These are phyloP conservation scores for Kluyveromyces sp. DNA, from an alignment of 1,139 yeast genomes.

Conservation along the genomic window DNA sequence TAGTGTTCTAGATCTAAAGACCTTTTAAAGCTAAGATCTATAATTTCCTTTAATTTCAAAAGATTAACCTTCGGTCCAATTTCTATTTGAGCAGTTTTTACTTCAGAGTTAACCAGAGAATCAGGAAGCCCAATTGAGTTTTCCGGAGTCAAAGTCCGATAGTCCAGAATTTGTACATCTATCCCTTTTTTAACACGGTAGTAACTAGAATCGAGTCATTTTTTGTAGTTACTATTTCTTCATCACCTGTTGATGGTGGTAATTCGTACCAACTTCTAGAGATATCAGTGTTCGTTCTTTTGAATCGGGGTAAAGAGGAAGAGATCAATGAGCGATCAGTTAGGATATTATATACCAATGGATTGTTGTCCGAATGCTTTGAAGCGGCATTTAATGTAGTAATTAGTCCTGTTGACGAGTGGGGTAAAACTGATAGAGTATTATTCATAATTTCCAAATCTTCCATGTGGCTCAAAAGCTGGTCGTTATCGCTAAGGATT, in stretches of 20 bases:
- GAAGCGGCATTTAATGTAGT: slow-evolving; percentile 30
- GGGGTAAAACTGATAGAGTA: slow-evolving; percentile 31
- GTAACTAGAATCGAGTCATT: slow-evolving; percentile 39
- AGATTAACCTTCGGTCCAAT: slow-evolving; percentile 40
- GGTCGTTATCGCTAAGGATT: slow-evolving; percentile 11
- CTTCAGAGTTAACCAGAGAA: neutral
- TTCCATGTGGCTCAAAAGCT: slow-evolving; percentile 24
- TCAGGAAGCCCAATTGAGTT: slow-evolving; percentile 25
- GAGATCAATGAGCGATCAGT: slow-evolving; percentile 92
- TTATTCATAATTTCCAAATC: slow-evolving; percentile 31
- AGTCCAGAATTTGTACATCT: slow-evolving; percentile 44
- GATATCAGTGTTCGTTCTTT: slow-evolving; percentile 24
- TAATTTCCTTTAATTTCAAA: slow-evolving; percentile 45
- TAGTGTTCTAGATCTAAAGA: slow-evolving; percentile 58
- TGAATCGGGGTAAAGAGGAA: slow-evolving; percentile 79
- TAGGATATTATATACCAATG: slow-evolving; percentile 77
- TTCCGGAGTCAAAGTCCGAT: slow-evolving; percentile 24
- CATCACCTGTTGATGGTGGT: slow-evolving; percentile 12
- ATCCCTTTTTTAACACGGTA: slow-evolving; percentile 69
- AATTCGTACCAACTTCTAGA: slow-evolving; percentile 21
- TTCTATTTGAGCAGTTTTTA: neutral
- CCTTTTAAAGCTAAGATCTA: slow-evolving; percentile 76
- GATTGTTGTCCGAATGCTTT: slow-evolving; percentile 41
- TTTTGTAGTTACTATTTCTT: slow-evolving; percentile 10
- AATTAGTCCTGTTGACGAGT: slow-evolving; percentile 34